Evolutionary conservation across 2,329 filamentous ascomycete genomes (phyloP), one percentile per base, ranked within the genome.

Genomic region (Penicillium sp.): DNA sequence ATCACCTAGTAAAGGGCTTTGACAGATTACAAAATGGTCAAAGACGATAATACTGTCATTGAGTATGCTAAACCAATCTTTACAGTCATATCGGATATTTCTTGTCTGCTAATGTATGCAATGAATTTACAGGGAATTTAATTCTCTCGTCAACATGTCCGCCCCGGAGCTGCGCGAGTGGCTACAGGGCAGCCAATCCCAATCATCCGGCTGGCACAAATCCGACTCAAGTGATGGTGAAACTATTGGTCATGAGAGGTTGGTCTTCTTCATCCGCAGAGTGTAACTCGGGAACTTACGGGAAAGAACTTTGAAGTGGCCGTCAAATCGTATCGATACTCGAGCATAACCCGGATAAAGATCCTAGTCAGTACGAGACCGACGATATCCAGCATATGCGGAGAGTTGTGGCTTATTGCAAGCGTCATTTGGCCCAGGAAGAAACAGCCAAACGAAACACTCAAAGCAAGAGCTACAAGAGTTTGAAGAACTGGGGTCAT

Each of bases 401-500:
- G 42, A 38, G 47, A 20, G 57, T 56, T 12, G 53, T 56, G 21
- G 57, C 53, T 47, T 59, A 59, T 21, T 57, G 55, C 18, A 57
- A 57, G 66, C 76, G 84, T 4, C 85, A 88, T 71, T 71, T 89
- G 0, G 85, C 84, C 0, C 84, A 87, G 63, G 85, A 88, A 67
- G 77, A 80, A 56, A 80, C 77, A 60, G 77, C 76, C 33, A 85
- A 86, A 63, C 72, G 77, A 56, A 74, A 85, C 61, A 82, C 83
- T 51, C 64, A 76, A n/a, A 80, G 76, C 62, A 79, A 77, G 63
- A 77, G 74, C 59, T 85, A 86, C 48, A 82, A 79, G 26, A 83
- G 79, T 4, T 70, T 86, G 61, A 85, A 85, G 74, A 86, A 86
- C 58, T 85, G 83, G 83, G 80, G 80, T 0, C 80, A 83, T 61